Evolutionary conservation across 2,329 filamentous ascomycete genomes (phyloP).

Genomic region (Coniella vitis): DNA sequence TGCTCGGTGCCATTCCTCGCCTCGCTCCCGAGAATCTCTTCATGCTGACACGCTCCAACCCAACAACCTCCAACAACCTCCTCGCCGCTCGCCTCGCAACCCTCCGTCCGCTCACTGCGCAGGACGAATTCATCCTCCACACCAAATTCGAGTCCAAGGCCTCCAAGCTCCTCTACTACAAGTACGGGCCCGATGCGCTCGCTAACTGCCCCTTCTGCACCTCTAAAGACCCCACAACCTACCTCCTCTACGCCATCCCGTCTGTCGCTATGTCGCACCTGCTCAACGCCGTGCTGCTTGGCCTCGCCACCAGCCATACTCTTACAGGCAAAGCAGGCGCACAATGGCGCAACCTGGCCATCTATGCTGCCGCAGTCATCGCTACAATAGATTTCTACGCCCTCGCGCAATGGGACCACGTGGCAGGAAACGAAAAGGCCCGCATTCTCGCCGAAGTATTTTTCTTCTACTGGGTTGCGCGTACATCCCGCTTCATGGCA

Average conservation of each 20-base stretch:
- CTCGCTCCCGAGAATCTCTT: constrained; percentile 81
- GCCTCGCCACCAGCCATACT: constrained; percentile 63
- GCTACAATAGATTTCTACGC: constrained; percentile 60
- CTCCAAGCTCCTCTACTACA: constrained; percentile 73
- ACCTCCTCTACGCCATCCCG: constrained; percentile 75
- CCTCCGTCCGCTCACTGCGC: constrained; percentile 48
- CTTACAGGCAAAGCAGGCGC: constrained; percentile 57
- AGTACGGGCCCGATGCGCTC: constrained; percentile 70
- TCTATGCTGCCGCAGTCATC: constrained; percentile 52
- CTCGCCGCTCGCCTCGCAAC: constrained; percentile 69
- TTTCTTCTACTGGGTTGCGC: constrained; percentile 64
- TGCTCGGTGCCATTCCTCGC: constrained; percentile 57
- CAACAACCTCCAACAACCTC: constrained; percentile 79
- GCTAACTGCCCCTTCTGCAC: constrained; percentile 76
- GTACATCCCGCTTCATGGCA: constrained; percentile 53
- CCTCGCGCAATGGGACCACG: constrained; percentile 57
- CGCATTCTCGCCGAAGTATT: constrained; percentile 58
- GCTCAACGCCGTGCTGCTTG: constrained; percentile 65
- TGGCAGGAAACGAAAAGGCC: constrained; percentile 53
- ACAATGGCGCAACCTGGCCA: constrained; percentile 65
- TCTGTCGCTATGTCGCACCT: constrained; percentile 71
- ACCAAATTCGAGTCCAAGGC: constrained; percentile 63
- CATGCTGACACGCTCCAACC: constrained; percentile 64
- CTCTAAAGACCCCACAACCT: constrained; percentile 60
- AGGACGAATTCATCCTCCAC: constrained; percentile 57